phyloP scores from a whole-genome alignment of 345 rosid genomes.

The Anacardium occidentale region DNA sequence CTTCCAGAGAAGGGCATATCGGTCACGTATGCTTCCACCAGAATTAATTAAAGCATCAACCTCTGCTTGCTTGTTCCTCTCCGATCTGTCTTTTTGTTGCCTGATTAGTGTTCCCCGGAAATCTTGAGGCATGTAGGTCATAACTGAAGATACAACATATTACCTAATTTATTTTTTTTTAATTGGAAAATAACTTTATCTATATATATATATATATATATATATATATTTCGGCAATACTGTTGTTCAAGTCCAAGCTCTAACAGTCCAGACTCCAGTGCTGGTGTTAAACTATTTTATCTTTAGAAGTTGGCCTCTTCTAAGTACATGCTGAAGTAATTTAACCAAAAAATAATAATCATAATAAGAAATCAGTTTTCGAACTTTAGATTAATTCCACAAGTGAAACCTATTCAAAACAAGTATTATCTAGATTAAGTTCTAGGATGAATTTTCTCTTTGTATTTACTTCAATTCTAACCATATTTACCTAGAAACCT shows the following conservation, averaged over 20 bases:
- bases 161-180: background rate
- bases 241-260: background rate
- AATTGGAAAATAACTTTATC: background rate
- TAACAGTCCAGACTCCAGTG: no score
- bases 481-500: no score
- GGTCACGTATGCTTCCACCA: slow-evolving; percentile 76
- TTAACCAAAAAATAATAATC: no score
- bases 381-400: background rate
- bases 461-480: no score
- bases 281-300: background rate
- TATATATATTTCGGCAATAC: background rate
- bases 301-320: background rate
- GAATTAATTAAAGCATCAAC: slow-evolving; percentile 78
- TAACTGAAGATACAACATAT: slow-evolving; percentile 52
- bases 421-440: background rate
- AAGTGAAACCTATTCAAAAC: background rate
- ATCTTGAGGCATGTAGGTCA: slow-evolving; percentile 99
- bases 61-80: slow-evolving; percentile 94
- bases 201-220: no score
- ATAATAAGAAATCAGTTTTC: background rate
- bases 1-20: slow-evolving; percentile 83
- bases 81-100: slow-evolving; percentile 95
- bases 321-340: background rate
- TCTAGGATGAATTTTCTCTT: background rate
- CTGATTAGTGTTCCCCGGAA: slow-evolving; percentile 85